Evolutionary conservation across 73 alveolate genomes (phyloP), one percentile per base, ranked within the genome.

Genomic region (Paramecium biaurelia): DNA sequence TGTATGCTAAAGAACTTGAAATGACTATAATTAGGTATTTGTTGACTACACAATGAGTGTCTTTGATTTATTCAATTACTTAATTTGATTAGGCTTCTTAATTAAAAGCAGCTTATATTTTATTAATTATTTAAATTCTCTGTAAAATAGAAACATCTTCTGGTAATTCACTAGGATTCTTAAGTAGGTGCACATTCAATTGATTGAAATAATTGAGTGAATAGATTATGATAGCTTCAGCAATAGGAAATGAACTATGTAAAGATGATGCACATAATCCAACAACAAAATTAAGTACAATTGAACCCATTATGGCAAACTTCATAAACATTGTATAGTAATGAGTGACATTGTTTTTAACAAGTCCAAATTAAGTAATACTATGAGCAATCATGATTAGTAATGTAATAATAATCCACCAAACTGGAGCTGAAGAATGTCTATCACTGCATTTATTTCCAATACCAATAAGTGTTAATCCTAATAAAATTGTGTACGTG

Each of bases 331-430:
- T n/a, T 1, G 49, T 9, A 1, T 30, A 26, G 4, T 63, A 63
- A 30, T 63, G 84, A 1, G 84, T 63, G 0, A 14, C 10, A 18
- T 63, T 63, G 6, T 10, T 21, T 32, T 30, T 63, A 18, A 58
- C 76, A 21, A 58, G 38, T 8, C n/a, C 20, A 58, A 58, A 6
- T 28, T 58, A 58, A 1, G 76, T 35, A n/a, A 58, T 58, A 14
- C 76, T 58, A 58, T 58, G 76, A 5, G 18, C 38, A 58, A 58
- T 58, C 41, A 58, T 2, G 38, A 58, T 58, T 58, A 58, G 20
- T 15, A 58, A 58, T 58, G 76, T 58, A 58, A 58, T 58, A n/a
- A 58, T 58, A 4, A 58, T 58, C 76, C 76, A 58, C 76, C 76
- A 58, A 8, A 58, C 20, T 24, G 76, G 14, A 9, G 76, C 76